Conservation (phyloP, 192 early-diverging fungal genomes). For the Coemansia asiatica region DNA sequence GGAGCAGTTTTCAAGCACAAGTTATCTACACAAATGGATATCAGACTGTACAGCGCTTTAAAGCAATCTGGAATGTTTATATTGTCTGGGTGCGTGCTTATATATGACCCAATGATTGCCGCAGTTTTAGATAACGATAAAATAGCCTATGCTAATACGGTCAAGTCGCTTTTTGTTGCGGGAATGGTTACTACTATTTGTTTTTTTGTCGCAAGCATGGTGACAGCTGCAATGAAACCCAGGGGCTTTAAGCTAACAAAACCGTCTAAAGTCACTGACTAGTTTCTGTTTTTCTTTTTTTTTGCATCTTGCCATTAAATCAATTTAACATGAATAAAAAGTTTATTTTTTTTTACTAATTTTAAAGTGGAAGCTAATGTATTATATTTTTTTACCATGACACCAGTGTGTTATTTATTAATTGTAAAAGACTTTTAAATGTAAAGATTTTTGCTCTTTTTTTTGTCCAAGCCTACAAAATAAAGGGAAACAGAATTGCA, state of each 20-base stretch:
- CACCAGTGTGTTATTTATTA: no score
- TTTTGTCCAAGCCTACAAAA: no score
- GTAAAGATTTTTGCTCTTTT: no score
- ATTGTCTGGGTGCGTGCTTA: not conserved
- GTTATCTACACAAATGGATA: not conserved
- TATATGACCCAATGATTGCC: not conserved
- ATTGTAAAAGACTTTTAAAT: no score
- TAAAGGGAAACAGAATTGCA: no score
- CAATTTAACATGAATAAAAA: no score
- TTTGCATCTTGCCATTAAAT: no score
- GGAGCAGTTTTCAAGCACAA: not conserved
- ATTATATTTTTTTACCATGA: no score
- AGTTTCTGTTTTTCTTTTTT: no score
- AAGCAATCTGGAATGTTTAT: constrained; percentile 5
- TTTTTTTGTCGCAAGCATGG: not conserved
- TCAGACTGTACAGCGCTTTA: not conserved
- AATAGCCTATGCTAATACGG: not conserved
- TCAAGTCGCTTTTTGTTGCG: not conserved
- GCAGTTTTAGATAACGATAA: not conserved
- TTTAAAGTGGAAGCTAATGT: no score
- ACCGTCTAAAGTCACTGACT: no score
- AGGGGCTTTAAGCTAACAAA: not conserved
- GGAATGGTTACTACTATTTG: not conserved
- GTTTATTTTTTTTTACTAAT: no score
- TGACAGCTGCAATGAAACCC: not conserved